These are phyloP conservation scores for Chlamydomonas schloesseri DNA, from an alignment of 139 green algal species.

Conservation along the genomic window DNA sequence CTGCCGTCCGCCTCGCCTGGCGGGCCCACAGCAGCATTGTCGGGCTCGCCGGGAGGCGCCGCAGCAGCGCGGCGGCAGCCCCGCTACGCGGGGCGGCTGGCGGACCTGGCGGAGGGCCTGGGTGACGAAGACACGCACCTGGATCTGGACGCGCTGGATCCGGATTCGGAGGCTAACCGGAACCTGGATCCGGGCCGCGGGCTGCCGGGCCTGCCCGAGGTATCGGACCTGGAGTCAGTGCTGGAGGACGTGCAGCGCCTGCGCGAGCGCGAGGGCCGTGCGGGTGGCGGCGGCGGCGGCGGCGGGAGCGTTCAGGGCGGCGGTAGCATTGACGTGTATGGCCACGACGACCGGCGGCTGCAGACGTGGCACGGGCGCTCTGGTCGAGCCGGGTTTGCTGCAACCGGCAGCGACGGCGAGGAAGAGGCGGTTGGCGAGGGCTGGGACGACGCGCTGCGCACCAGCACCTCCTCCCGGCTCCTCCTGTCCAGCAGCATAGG, in stretches of 20 bases:
- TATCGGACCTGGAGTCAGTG: neutral
- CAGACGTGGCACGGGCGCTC: too few species aligned
- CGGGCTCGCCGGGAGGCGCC: neutral
- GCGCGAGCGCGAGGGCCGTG: neutral
- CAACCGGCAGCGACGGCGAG: too few species aligned
- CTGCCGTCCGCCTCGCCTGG: too few species aligned
- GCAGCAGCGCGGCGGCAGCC: neutral
- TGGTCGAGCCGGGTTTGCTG: too few species aligned
- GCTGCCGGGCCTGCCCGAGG: too few species aligned
- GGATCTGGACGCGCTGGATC: neutral
- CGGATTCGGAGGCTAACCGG: neutral
- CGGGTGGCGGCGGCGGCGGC: too few species aligned
- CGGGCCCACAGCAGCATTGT: neutral
- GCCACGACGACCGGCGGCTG: too few species aligned
- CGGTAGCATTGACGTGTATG: too few species aligned
- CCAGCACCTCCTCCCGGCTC: too few species aligned
- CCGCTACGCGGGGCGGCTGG: constrained; percentile 18
- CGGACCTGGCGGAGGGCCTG: constrained; percentile 16
- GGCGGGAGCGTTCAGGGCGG: neutral
- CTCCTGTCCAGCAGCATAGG: neutral
- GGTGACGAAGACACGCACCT: constrained; percentile 18
- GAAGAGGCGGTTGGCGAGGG: neutral
- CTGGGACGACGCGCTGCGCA: neutral
- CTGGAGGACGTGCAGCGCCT: neutral
- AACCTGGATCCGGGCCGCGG: neutral